Evolutionary conservation across 257 asterid species (phyloP), one percentile per base, ranked within the genome.

Genomic region (Capsicum baccatum): DNA sequence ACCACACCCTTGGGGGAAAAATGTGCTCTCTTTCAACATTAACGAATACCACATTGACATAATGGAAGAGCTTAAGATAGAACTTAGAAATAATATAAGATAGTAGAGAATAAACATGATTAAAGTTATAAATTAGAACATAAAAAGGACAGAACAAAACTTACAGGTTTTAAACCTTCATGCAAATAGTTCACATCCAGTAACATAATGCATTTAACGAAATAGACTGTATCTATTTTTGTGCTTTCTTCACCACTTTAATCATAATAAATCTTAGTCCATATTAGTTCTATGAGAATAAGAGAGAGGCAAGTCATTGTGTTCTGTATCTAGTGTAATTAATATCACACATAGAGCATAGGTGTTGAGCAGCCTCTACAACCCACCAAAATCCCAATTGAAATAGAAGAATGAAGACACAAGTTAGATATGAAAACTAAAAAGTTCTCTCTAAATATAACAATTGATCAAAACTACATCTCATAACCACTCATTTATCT

Each of bases 161-260:
- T 95, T 91, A 97, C 99, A 60, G 81, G 93, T 91, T 86, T 93
- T 84, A 97, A 89, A 71, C 99, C 99, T 92, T 97, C 99, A 42
- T 95, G 99, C 84, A 97, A 93, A 91, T 95, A 97, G 85, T 97
- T 97, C 94, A 97, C 99, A 87, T 97, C 99, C 21, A 95, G 99
- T 1, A 98, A 97, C 83, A 97, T 97, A 90, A 94, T 98, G 90
- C 99, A 97, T 88, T 97, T 97, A 39, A 97, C 97, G 78, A 98
- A 91, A 91, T 94, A 94, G 57, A 97, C 99, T 1, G 97, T 90
- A 88, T 97, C 99, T 8, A 88, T 87, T 85, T 97, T 98, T 4
- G 96, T 89, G 84, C 98, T 95, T 91, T 97, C 99, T 85, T 97
- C 99, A 84, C 98, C 96, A 90, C 99, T 97, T 91, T 97, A 99